phyloP scores from a whole-genome alignment of 768 basidiomycete genomes.

The Phylloporus sp. region DNA sequence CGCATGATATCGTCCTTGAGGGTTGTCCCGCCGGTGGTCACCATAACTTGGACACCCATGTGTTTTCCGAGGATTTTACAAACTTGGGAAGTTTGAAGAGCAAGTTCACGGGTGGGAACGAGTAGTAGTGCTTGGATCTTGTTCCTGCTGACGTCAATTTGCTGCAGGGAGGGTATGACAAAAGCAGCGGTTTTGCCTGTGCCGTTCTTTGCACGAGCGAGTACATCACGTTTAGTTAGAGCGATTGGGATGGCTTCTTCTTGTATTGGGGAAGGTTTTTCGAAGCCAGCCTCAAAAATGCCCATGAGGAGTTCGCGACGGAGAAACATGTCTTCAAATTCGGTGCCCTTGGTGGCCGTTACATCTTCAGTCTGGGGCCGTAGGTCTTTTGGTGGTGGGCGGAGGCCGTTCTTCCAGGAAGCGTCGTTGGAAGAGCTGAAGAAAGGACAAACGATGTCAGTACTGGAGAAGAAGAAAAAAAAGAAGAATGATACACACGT shows the following conservation, averaged over 20 bases:
- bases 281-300: conserved; percentile 97
- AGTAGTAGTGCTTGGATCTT: conserved; percentile 97
- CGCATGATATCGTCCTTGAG: conserved; percentile 97
- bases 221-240: conserved; percentile 87
- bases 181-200: conserved; percentile 99
- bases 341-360: conserved; percentile 84
- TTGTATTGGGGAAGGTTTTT: conserved; percentile 96
- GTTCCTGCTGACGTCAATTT: conserved; percentile 73
- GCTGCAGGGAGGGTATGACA: conserved; percentile 94
- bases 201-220: conserved; percentile 93
- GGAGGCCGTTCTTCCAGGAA: conserved; percentile 73
- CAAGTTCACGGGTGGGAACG: conserved; percentile 97
- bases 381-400: conserved; percentile 82
- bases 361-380: conserved; percentile 98
- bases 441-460: conserved; percentile 4
- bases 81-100: conserved; percentile 97
- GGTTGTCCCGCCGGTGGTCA: conserved; percentile 96
- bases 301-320: conserved; percentile 97
- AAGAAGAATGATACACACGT: conserved; percentile 17
- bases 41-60: conserved; percentile 95
- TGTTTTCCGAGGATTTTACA: conserved; percentile 97
- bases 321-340: conserved; percentile 93
- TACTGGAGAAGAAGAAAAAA: not conserved
- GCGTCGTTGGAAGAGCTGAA: conserved; percentile 27
- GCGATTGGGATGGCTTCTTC: conserved; percentile 98